Conservation (phyloP, 352 stramenopile species). For the Pythium phragmitis region DNA sequence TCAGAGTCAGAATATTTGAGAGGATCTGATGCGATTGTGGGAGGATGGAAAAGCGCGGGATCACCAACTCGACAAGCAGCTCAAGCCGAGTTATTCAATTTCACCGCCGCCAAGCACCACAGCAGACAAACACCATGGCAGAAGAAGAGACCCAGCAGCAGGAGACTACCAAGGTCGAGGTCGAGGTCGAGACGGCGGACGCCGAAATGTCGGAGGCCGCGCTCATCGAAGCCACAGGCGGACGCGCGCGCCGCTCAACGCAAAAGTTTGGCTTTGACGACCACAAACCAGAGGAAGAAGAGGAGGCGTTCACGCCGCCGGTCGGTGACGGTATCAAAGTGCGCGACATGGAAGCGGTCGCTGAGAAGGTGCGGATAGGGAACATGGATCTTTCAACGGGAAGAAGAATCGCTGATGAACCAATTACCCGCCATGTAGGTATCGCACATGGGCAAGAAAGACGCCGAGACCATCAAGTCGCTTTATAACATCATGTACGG, state of each 20-base stretch:
- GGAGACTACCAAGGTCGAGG: conserved; percentile 1
- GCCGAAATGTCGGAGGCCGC: background rate
- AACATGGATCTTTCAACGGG: too few species aligned
- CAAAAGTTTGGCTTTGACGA: conserved; percentile 67
- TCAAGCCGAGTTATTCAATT: background rate
- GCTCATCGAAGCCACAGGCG: conserved; percentile 21
- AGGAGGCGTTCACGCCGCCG: conserved; percentile 59
- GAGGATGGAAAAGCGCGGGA: conserved; percentile 24
- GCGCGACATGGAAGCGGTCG: conserved; percentile 58
- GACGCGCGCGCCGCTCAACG: conserved; percentile 58
- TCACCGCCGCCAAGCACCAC: background rate
- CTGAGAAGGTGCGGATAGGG: conserved; percentile 38
- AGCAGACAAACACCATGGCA: background rate
- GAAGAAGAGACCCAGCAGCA: background rate
- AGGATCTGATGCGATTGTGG: conserved; percentile 4
- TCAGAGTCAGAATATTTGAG: background rate
- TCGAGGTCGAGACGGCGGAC: conserved; percentile 2
- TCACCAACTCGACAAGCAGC: background rate
- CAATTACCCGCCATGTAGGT: conserved; percentile 33
- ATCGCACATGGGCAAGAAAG: conserved; percentile 65
- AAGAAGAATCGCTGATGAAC: background rate
- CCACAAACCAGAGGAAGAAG: conserved; percentile 41
- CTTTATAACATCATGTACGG: conserved; percentile 83
- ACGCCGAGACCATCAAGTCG: conserved; percentile 68
- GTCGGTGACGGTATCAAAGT: conserved; percentile 53